phyloP scores from a whole-genome alignment of 176 grass and related monocot genomes.

The Tillandsia leiboldiana region DNA sequence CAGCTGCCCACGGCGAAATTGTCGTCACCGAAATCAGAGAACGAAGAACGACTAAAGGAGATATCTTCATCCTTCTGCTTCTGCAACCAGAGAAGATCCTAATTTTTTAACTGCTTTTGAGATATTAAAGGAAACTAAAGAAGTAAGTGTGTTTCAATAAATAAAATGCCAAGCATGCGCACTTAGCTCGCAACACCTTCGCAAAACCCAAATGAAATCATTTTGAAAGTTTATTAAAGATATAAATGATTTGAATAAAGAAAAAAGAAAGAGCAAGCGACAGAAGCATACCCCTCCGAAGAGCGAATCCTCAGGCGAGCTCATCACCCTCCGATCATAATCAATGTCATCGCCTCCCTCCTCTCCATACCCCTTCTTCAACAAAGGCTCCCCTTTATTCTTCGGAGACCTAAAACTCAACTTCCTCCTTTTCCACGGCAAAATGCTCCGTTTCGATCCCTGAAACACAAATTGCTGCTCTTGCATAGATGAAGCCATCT shows the following conservation, averaged over 20 bases:
- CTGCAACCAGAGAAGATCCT: slow-evolving; percentile 30
- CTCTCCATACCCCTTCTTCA: slow-evolving; percentile 80
- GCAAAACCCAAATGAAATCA: too few species aligned
- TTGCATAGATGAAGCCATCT: slow-evolving; percentile 25
- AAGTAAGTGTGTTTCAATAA: not conserved
- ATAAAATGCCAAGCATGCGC: too few species aligned
- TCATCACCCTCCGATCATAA: slow-evolving; percentile 68
- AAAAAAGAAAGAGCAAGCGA: too few species aligned
- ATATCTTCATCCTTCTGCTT: slow-evolving; percentile 37
- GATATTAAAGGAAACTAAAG: not conserved
- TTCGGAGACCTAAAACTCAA: slow-evolving; percentile 38
- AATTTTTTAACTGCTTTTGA: slow-evolving; percentile 8
- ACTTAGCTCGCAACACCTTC: too few species aligned
- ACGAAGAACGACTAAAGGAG: slow-evolving; percentile 32
- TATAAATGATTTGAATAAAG: too few species aligned
- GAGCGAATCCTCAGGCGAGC: slow-evolving; percentile 54
- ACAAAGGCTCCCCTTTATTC: slow-evolving; percentile 77
- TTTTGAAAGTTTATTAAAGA: too few species aligned
- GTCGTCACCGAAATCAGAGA: slow-evolving; percentile 75
- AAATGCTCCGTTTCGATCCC: slow-evolving; percentile 51
- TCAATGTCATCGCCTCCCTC: slow-evolving; percentile 99
- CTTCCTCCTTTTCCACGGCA: slow-evolving; percentile 90
- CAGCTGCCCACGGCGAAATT: slow-evolving; percentile 85
- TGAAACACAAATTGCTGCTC: slow-evolving; percentile 24
- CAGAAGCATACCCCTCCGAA: not conserved